Evolutionary conservation across 306 rosid species (phyloP), one percentile per base, ranked within the genome.

Genomic region (Canavalia gladiata): DNA sequence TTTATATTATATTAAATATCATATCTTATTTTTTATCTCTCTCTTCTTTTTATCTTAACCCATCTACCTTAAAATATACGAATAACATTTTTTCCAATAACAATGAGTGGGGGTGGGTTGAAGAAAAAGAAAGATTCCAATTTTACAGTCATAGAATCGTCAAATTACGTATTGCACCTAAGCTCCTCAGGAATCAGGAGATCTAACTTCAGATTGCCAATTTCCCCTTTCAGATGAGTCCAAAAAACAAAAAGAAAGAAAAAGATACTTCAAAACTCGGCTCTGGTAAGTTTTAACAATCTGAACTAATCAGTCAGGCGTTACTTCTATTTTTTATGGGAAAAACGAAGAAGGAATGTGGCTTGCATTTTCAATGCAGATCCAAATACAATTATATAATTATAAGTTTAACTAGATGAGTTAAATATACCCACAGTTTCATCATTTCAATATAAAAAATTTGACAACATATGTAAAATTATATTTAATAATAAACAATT

Each of bases 311-410:
- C 55, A 49, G 64, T 42, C 52, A 7, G 50, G n/a, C 30, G 28
- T 37, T 59, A 76, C 54, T 35, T 79, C 8, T 71, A 29, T 86
- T 82, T 79, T 69, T 82, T 81, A 54, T 51, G 57, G 83, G 55
- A 68, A 68, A 74, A 89, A 87, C 87, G 67, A 50, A 71, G 83
- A 72, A 76, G 59, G 83, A 83, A 86, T 78, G 89, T 87, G 92
- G 86, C 92, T 90, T 92, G 73, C 86, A 88, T 88, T 90, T 88
- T 86, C 97, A 68, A 92, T 83, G 91, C 87, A 87, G 89, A 87
- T 88, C 90, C 76, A 82, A 79, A 60, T 81, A 42, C 37, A 73
- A 58, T 79, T 78, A 78, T 81, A 75, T 25, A 42, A 68, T 85
- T 59, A 31, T 75, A 7, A 54, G 75, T 54, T 77, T 50, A 79